Evolutionary conservation across 305 asterid genomes (phyloP), one percentile per base, ranked within the genome.

Genomic region (Fraxinus floribunda): DNA sequence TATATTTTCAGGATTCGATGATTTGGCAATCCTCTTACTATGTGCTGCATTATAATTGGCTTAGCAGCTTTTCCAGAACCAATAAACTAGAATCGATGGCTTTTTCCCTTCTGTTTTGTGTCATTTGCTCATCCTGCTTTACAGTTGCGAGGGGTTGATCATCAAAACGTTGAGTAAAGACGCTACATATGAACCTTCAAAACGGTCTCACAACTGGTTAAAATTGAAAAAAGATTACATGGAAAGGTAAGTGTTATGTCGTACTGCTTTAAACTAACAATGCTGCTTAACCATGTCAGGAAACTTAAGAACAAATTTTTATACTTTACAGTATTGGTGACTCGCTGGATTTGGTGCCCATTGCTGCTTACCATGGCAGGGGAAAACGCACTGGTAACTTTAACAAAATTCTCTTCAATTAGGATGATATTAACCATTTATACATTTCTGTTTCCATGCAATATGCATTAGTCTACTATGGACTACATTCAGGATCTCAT

Each of bases 141-240:
- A 85, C 91, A 94, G 97, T 87, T 93, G 86, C 60, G 98, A 97
- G 90, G 98, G 98, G 75, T 86, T 94, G 91, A 97, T 97, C 82
- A 93, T 97, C 92, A 97, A 97, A 89, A 97, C 98, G 71, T 88
- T 97, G 91, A 93, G 78, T 55, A 92, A 84, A 87, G 97, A 94
- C 86, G 98, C 99, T 32, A 93, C 98, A 30, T 97, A 94, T 81
- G 99, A 97, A 90, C 98, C 98, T 81, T 87, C 99, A 44, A 93
- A 95, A 81, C 89, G 98, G 82, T 94, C 99, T 78, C 79, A 90
- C 81, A 97, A 95, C 85, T 94, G 99, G 98, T 90, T 93, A 75
- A 97, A 97, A 86, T 80, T 97, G 94, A 97, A 97, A 85, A 94
- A 94, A 78, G 98, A 93, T 85, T 94, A 94, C 83, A 93, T 97